phyloP scores from a whole-genome alignment of 2,329 filamentous ascomycete genomes.

The Pleoardoris graminearum region DNA sequence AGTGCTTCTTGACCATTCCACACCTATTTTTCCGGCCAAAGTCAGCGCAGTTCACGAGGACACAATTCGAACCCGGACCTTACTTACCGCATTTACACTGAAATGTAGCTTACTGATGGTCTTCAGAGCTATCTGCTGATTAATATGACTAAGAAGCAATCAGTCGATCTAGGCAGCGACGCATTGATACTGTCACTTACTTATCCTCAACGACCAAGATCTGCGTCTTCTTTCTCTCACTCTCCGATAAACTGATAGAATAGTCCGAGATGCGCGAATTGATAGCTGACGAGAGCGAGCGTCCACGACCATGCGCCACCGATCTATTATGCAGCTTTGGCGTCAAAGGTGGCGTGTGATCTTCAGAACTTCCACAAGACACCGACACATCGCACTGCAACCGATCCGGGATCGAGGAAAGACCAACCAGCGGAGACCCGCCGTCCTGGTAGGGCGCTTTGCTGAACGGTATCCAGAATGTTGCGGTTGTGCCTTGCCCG shows the following conservation, averaged over 20 bases:
- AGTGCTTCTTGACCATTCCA: constrained; percentile 81
- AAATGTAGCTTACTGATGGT: constrained; percentile 76
- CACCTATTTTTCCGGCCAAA: too few relatives aligned
- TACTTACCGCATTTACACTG: constrained; percentile 63
- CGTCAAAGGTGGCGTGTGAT: constrained; percentile 51
- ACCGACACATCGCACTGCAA: constrained; percentile 61
- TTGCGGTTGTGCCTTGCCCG: constrained; percentile 71
- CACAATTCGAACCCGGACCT: too few relatives aligned
- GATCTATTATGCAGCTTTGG: constrained; percentile 29
- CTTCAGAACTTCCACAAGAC: constrained; percentile 69
- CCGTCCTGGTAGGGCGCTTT: constrained; percentile 63
- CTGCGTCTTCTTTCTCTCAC: constrained; percentile 65
- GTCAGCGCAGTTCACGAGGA: too few relatives aligned
- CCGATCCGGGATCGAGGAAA: constrained; percentile 68
- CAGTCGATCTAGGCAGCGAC: constrained; percentile 1
- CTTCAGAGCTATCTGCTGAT: constrained; percentile 75
- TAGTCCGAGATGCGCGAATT: constrained; percentile 33
- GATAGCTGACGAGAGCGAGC: constrained; percentile 28
- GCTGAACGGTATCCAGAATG: constrained; percentile 76
- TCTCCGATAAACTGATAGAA: constrained; percentile 54
- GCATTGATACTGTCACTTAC: constrained; percentile 50
- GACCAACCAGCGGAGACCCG: constrained; percentile 59
- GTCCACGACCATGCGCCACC: constrained; percentile 8
- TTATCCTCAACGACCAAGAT: constrained; percentile 84
- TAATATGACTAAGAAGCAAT: constrained; percentile 53